phyloP scores from a whole-genome alignment of 2,329 filamentous ascomycete genomes.

The Coniochaeta pulveracea region DNA sequence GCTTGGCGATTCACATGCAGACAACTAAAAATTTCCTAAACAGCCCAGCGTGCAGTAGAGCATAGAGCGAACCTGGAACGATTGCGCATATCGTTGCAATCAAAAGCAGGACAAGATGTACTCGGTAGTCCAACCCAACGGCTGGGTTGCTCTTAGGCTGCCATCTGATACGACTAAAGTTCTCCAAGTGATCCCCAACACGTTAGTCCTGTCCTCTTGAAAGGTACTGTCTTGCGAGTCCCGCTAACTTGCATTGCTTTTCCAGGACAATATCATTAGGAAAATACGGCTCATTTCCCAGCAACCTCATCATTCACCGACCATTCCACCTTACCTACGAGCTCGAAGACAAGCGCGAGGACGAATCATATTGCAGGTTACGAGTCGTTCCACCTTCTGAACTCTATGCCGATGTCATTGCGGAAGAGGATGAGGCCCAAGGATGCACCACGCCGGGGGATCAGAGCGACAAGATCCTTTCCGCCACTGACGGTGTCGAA shows the following conservation, averaged over 20 bases:
- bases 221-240: too few species aligned
- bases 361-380: slow-evolving; percentile 55
- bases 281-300: slow-evolving; percentile 85
- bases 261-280: slow-evolving; percentile 73
- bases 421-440: slow-evolving; percentile 18
- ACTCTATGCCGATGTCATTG: slow-evolving; percentile 69
- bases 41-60: too few species aligned
- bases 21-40: too few species aligned
- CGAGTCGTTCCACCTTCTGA: slow-evolving; percentile 73
- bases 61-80: too few species aligned
- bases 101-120: slow-evolving; percentile 20
- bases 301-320: slow-evolving; percentile 81
- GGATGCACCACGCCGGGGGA: slow-evolving; percentile 21
- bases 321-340: slow-evolving; percentile 91
- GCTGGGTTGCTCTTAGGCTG: slow-evolving; percentile 48
- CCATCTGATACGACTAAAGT: slow-evolving; percentile 47
- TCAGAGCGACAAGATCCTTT: slow-evolving; percentile 29
- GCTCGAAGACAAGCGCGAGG: slow-evolving; percentile 58
- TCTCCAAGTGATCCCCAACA: slow-evolving; percentile 48
- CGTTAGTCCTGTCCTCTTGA: slow-evolving; percentile 28
- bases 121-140: slow-evolving; percentile 40
- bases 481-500: slow-evolving; percentile 26
- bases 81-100: too few species aligned
- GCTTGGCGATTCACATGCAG: too few species aligned
- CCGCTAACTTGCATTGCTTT: slow-evolving; percentile 11